Base-by-base conservation (phyloP, 2,329 filamentous ascomycete genomes). In the Paradendryphiella salina region DNA sequence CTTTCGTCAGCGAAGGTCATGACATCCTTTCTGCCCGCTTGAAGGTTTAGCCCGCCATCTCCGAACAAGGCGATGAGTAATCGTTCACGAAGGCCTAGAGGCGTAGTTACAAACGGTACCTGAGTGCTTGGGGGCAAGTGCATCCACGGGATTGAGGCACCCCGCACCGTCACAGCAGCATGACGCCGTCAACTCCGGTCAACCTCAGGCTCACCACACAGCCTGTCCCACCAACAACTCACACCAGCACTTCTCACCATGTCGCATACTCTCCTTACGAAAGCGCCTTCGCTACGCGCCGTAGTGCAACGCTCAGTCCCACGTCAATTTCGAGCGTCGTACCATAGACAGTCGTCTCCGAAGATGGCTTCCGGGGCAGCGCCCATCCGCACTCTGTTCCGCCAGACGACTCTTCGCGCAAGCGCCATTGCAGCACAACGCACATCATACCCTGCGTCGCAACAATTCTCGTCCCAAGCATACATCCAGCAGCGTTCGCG, bases 311-410 rank as follows among this genome's bases (percentile, higher is more conserved):
- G 53, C 40, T 18, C 59, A 48, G 39, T 46, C 17, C 31, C 54
- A 32, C 50, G 54, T 39, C 51, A 43, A 15, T 46, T 46, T 11
- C 21, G 33, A 28, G 48, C 54, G 20, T 41, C 45, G 1, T 61
- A 59, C 49, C 60, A 64, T 42, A 50, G 52, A 31, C 54, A 58
- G 26, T 50, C 49, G 23, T 43, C 49, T 8, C 56, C 57, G 38
- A 64, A 60, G 36, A 69, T 70, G 65, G 50, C 65, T 13, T 42
- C 60, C 7, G 59, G 60, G 45, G 52, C 59, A 32, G 52, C 54
- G 18, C 54, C 63, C 50, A 63, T 69, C 48, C 66, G 64, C 50
- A 57, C 60, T 10, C 57, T 71, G 38, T 59, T 72, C 49, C 67
- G 65, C 52, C 61, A 55, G 56, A 62, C 63, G 36, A 60, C 60